These are phyloP conservation scores for Suillus bovinus DNA, from an alignment of 768 basidiomycete species.

Conservation along the genomic window DNA sequence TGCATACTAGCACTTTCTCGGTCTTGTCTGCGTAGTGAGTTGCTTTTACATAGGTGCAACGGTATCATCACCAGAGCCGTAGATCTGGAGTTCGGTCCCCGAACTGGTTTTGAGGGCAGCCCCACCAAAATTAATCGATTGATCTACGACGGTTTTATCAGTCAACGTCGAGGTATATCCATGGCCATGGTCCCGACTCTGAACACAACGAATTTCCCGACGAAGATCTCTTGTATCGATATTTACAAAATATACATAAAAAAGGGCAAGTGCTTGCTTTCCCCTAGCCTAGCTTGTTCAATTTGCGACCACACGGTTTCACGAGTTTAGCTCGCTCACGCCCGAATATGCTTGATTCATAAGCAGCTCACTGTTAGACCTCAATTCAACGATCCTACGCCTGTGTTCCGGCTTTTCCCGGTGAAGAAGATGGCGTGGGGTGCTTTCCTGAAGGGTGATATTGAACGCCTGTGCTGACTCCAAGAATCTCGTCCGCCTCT, in stretches of 20 bases:
- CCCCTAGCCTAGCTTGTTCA: neutral
- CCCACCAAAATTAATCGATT: too few relatives aligned
- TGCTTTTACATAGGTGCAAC: too few relatives aligned
- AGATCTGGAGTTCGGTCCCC: too few relatives aligned
- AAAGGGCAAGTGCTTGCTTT: neutral
- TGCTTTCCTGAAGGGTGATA: neutral
- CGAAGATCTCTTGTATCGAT: neutral
- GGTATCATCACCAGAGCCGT: too few relatives aligned
- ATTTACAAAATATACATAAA: neutral
- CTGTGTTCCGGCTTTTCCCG: neutral
- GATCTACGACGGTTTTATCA: too few relatives aligned
- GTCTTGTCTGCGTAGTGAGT: too few relatives aligned
- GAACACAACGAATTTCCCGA: too few relatives aligned
- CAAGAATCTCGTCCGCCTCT: slow-evolving; percentile 37
- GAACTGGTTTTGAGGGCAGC: too few relatives aligned
- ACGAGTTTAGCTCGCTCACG: neutral
- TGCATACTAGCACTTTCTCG: too few relatives aligned
- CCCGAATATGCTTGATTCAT: neutral
- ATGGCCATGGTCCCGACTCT: too few relatives aligned
- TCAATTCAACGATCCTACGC: neutral
- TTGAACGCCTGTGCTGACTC: slow-evolving; percentile 16
- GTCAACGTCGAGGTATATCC: too few relatives aligned
- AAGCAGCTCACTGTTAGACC: neutral
- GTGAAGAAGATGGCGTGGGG: neutral
- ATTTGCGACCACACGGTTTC: neutral